Base-by-base conservation (phyloP, 2,329 filamentous ascomycete genomes). In the Talaromyces verruculosus region DNA sequence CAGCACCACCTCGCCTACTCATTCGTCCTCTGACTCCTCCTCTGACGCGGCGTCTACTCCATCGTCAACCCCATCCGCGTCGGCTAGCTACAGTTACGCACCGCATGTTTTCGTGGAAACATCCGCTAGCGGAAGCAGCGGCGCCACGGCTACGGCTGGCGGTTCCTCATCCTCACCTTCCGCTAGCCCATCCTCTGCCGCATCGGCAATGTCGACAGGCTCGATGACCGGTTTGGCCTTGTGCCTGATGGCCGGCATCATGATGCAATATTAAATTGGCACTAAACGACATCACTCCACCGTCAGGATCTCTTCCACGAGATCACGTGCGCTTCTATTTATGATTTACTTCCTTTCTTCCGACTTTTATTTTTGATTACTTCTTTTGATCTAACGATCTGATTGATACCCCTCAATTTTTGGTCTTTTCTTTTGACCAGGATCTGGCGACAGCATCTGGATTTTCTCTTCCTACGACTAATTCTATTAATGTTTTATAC, bases 11-110 rank as follows among this genome's bases (percentile, higher is more conserved):
- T 30, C 33, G 17, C 15, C 35, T 35, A 60, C 61, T 22, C 45
- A 43, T n/a, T 60, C 65, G 28, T 63, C 65, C 10, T 30, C 47
- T 61, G 57, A 67, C 13, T 63, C 65, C 13, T 63, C 65, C 2
- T 33, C 47, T 61, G 57, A 67, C 7, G 43, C 22, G n/a, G 45
- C 61, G 19, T 37, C 65, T 19, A 66, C 60, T 37, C 65, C 65
- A 33, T 51, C 41, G 15, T 28, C 62, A 19, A 33, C 62, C 17
- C 53, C 62, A 8, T 72, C 67, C 61, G 53, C 68, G 17, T 68
- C 69, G 47, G 65, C 70, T 55, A 71, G 71, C 71, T 75, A 74
- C 65, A 73, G 70, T 53, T 73, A 76, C 59, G 68, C 69, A 25
- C 72, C 74, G 1, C 74, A 76, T 49, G 70, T 74, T n/a, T 71